Percentiles rank a stretch among this genome's conserved stretches.
phyloP scores from a whole-genome alignment of 2,329 filamentous ascomycete species.

The Fusarium sambucinum region DNA sequence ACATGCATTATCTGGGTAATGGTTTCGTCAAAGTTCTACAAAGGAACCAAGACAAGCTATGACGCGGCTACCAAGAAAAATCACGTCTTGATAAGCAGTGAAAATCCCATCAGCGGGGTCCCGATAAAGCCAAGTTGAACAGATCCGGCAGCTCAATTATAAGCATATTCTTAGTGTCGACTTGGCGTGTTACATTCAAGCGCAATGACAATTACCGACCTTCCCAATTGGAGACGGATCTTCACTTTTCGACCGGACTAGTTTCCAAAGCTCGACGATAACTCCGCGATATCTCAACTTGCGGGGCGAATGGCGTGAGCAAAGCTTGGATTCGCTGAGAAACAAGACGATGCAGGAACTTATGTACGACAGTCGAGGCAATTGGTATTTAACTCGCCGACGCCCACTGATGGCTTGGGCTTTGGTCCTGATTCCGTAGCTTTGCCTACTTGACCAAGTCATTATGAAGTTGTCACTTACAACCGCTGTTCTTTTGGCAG shows the following conservation, averaged over 20 bases:
- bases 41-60: neutral
- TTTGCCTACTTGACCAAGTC: neutral
- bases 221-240: slow-evolving; percentile 33
- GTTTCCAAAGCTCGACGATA: slow-evolving; percentile 25
- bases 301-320: slow-evolving; percentile 35
- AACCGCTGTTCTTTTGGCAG: slow-evolving; percentile 44
- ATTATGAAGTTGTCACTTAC: slow-evolving; percentile 40
- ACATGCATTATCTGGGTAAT: neutral
- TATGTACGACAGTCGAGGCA: neutral
- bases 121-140: slow-evolving; percentile 16
- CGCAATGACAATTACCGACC: slow-evolving; percentile 25
- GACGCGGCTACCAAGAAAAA: neutral
- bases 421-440: rapidly evolving
- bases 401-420: neutral
- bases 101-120: slow-evolving; percentile 1
- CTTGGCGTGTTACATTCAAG: slow-evolving; percentile 41
- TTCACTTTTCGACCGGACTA: slow-evolving; percentile 15
- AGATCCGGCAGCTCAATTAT: slow-evolving; percentile 35
- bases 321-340: slow-evolving; percentile 1
- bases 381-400: neutral
- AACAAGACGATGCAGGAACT: slow-evolving; percentile 3
- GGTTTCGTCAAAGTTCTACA: neutral
- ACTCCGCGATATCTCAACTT: slow-evolving; percentile 27
- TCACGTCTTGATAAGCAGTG: neutral
- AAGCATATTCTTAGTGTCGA: slow-evolving; percentile 30